A percentile compares a stretch with the other conserved stretches of the same genome.
phyloP scores from a whole-genome alignment of 371 early-diverging fungal genomes.

The Mortierella sp. region DNA sequence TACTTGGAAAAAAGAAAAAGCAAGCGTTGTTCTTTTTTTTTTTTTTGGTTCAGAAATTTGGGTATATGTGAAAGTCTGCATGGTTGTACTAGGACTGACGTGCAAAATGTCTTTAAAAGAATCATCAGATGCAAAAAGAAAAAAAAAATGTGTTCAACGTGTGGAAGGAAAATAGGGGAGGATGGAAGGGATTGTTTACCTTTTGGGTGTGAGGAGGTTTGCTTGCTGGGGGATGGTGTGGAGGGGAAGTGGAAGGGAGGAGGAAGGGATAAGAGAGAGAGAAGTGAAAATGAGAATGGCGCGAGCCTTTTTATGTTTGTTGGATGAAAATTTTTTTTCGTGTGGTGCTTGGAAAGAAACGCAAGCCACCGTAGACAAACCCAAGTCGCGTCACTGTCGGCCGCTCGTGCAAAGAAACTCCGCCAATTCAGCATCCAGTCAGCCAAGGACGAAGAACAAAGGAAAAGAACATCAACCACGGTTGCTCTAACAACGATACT shows the following conservation, averaged over 20 bases:
- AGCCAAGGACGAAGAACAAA: too few relatives aligned
- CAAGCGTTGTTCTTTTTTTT: neutral
- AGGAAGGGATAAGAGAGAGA: neutral
- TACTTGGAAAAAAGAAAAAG: neutral
- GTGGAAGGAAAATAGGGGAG: neutral
- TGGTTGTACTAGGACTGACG: slow-evolving; percentile 54
- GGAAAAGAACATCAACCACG: neutral
- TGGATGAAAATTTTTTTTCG: neutral
- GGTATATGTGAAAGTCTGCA: slow-evolving; percentile 54
- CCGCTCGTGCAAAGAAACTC: slow-evolving; percentile 5
- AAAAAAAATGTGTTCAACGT: neutral
- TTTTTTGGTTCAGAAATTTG: slow-evolving; percentile 55
- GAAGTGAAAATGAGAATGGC: neutral
- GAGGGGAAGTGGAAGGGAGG: neutral
- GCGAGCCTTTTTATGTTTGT: neutral
- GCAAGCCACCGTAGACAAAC: neutral
- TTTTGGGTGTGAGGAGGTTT: neutral
- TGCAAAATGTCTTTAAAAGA: slow-evolving; percentile 55
- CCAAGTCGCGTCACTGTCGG: neutral
- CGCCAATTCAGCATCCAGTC: too few relatives aligned
- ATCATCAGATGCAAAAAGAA: slow-evolving; percentile 43
- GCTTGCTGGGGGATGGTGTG: neutral
- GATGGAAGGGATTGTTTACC: neutral
- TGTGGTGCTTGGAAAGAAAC: neutral
- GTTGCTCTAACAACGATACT: neutral